phyloP scores from a whole-genome alignment of 192 early-diverging fungal species.

The Polychytrium aggregatum region DNA sequence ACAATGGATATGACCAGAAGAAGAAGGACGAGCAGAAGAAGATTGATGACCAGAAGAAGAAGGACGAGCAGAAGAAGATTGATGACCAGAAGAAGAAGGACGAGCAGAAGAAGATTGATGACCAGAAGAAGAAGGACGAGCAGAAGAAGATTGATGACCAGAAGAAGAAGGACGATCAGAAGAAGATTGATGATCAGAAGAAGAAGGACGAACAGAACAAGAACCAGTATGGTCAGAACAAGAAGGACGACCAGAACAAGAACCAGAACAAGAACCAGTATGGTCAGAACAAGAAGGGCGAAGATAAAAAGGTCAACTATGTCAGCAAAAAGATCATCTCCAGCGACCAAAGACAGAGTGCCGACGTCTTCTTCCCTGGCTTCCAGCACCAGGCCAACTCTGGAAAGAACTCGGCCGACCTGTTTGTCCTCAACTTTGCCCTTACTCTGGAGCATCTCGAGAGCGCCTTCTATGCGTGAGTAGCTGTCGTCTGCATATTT shows the following conservation, averaged over 20 bases:
- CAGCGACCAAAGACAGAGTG: not conserved
- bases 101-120: too few relatives aligned
- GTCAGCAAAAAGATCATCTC: too few relatives aligned
- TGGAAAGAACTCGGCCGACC: conserved; percentile 8
- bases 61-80: too few relatives aligned
- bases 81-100: too few relatives aligned
- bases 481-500: not conserved
- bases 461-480: conserved; percentile 18
- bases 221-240: too few relatives aligned
- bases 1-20: not conserved
- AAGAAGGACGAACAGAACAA: too few relatives aligned
- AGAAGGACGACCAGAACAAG: not conserved
- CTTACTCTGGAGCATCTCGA: conserved; percentile 28
- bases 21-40: not conserved
- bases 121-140: too few relatives aligned
- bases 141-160: too few relatives aligned
- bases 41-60: too few relatives aligned
- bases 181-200: too few relatives aligned
- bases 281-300: not conserved
- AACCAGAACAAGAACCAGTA: not conserved
- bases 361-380: not conserved
- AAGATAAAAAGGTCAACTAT: not conserved
- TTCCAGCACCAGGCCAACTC: not conserved
- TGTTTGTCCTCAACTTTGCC: conserved; percentile 34
- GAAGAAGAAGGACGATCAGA: too few relatives aligned